Evolutionary conservation across 305 asterid genomes (phyloP), one percentile per base, ranked within the genome.

Genomic region (Rubia peregrina): DNA sequence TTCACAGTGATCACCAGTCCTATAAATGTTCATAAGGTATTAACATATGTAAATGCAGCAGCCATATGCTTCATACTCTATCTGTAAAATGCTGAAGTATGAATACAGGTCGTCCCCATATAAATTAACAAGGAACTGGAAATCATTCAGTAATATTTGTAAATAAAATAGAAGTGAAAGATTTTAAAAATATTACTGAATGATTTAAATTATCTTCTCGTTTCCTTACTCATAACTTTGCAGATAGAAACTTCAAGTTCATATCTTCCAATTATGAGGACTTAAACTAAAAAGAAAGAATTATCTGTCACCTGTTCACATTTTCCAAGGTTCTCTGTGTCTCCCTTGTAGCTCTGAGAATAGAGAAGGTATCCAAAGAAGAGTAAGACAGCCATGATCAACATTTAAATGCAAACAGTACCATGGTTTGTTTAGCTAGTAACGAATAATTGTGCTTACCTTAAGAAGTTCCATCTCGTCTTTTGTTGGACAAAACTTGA

Each of bases 401-500:
- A 26, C 30, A 36, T 11, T 44, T 46, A 46, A 57, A 26, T 48
- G 55, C 49, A 24, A 56, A 12, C 19, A 17, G 24, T 64, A 33
- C 66, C 12, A 40, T 41, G 38, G 42, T 57, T 53, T 41, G 53
- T 30, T 56, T 8, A 48, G 16, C 9, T 46, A 38, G 63, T 21
- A 36, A 44, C 26, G 17, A 60, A 46, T 17, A 16, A 65, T 13
- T 40, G 22, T 55, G 9, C 41, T 64, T 69, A 88, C 98, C 96
- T 82, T 87, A 75, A 92, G 91, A 78, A 85, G 85, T 70, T 87
- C 95, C 53, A 83, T 85, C 76, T 92, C 98, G 73, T 90, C 96
- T 82, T 88, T 90, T 79, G 94, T 85, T 71, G 98, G 98, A 81
- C 96, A 90, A 82, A 88, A 92, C 72, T 90, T 90, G 71, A 92